Percentiles rank a stretch among this genome's conserved stretches.
phyloP scores from a whole-genome alignment of 257 asterid species.

The Salvia hispanica region DNA sequence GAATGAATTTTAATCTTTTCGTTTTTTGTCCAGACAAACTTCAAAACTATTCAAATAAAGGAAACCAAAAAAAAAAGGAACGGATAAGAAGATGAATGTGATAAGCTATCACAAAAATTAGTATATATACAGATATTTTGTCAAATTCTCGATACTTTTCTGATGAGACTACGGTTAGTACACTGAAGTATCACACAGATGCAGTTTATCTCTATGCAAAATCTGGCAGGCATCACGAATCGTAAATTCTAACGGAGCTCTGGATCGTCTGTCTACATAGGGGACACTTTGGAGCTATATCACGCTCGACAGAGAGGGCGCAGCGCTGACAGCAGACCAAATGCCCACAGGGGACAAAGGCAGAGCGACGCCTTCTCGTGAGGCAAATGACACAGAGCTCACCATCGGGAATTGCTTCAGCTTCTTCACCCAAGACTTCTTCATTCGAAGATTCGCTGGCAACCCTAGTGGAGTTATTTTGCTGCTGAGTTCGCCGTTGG shows the following conservation, averaged over 20 bases:
- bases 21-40: too few species aligned
- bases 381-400: constrained; percentile 87
- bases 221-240: constrained; percentile 32
- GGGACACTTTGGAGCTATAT: constrained; percentile 72
- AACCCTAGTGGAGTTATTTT: constrained; percentile 34
- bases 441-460: constrained; percentile 35
- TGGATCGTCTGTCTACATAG: constrained; percentile 79
- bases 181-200: not conserved
- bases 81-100: not conserved
- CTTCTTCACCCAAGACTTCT: constrained; percentile 57
- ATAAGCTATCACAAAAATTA: not conserved
- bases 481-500: constrained; percentile 48
- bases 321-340: constrained; percentile 86
- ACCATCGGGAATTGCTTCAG: constrained; percentile 68
- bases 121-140: not conserved
- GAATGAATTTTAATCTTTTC: not conserved
- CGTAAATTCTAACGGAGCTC: constrained; percentile 69
- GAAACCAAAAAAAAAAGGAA: not conserved
- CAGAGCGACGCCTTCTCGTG: constrained; percentile 75
- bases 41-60: not conserved
- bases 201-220: not conserved
- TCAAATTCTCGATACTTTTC: not conserved
- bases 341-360: constrained; percentile 94
- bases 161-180: not conserved
- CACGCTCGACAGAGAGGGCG: constrained; percentile 75